Base-by-base conservation (phyloP, 2,329 filamentous ascomycete genomes). In the Cytospora schulzeri region DNA sequence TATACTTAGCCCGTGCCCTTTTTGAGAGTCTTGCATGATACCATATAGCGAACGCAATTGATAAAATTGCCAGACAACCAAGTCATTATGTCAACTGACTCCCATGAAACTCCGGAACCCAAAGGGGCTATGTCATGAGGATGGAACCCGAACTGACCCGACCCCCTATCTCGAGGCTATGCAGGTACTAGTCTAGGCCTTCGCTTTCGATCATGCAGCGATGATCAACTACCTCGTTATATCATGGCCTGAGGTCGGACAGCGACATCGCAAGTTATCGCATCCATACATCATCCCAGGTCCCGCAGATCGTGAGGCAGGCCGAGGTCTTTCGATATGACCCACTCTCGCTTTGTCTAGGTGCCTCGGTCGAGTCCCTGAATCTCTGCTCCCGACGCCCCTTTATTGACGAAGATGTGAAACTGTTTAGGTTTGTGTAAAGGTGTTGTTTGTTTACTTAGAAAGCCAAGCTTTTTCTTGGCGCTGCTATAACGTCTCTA, bases 271-370 rank as follows among this genome's bases (percentile, higher is more conserved):
- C 55, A 62, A 62, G 52, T 35, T 62, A 2, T 56, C 41, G 52
- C 38, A 56, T 50, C n/a, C 48, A 35, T 41, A 29, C 19, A 41
- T 56, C 28, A 6, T 31, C 11, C 38, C 28, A 48, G 33, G 41
- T n/a, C 38, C 52, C 52, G 41, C 60, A 50, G 29, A 53, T 28
- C 29, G 29, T 22, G 31, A 22, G 38, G 41, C 52, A 38, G 52
- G 41, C 60, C 60, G 60, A 62, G 60, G 60, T 50, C 31, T 38
- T 28, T 62, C 52, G 52, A 12, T 52, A 28, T 17, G 60, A 38
- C 60, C 60, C 60, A 38, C 60, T 31, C 17, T 51, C 52, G 35
- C 45, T 52, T 41, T 41, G 29, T 50, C 22, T 51, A 26, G 19
- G 31, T 58, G 31, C 60, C 60, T 63, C 53, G 53, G 60, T 54